phyloP scores from a whole-genome alignment of 2,329 filamentous ascomycete genomes.

The Ophiocordyceps camponoti-leonardi region DNA sequence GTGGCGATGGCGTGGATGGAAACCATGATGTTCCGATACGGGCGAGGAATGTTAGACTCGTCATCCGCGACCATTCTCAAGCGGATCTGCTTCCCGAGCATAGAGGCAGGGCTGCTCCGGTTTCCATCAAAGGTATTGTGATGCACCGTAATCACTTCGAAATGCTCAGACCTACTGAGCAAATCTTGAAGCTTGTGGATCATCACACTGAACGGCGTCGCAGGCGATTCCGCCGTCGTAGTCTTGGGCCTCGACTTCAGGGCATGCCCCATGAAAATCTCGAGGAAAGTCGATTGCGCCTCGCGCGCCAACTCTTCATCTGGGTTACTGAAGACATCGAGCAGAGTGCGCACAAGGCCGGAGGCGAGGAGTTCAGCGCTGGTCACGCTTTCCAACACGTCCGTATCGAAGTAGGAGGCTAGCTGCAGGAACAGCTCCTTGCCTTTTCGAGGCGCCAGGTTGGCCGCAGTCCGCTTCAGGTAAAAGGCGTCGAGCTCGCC shows the following conservation, averaged over 20 bases:
- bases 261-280: slow-evolving; percentile 74
- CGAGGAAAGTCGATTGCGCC: slow-evolving; percentile 69
- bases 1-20: slow-evolving; percentile 97
- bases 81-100: slow-evolving; percentile 90
- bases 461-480: slow-evolving; percentile 31
- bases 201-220: slow-evolving; percentile 77
- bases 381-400: slow-evolving; percentile 82
- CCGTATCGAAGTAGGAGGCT: slow-evolving; percentile 71
- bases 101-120: slow-evolving; percentile 78
- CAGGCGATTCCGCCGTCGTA: slow-evolving; percentile 47
- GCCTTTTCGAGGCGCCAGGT: slow-evolving; percentile 32
- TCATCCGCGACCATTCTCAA: slow-evolving; percentile 81
- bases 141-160: slow-evolving; percentile 91
- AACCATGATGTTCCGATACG: slow-evolving; percentile 91
- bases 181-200: slow-evolving; percentile 92
- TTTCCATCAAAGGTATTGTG: slow-evolving; percentile 83
- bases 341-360: slow-evolving; percentile 67
- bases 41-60: slow-evolving; percentile 71
- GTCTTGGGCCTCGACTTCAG: slow-evolving; percentile 50
- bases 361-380: slow-evolving; percentile 89
- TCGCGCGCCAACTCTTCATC: slow-evolving; percentile 42
- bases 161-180: slow-evolving; percentile 91
- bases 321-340: slow-evolving; percentile 64
- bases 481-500: slow-evolving; percentile 58
- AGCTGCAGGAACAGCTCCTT: slow-evolving; percentile 55